Evolutionary conservation across 2,329 filamentous ascomycete species (phyloP).

Genomic region (Nectriaceae sp.): DNA sequence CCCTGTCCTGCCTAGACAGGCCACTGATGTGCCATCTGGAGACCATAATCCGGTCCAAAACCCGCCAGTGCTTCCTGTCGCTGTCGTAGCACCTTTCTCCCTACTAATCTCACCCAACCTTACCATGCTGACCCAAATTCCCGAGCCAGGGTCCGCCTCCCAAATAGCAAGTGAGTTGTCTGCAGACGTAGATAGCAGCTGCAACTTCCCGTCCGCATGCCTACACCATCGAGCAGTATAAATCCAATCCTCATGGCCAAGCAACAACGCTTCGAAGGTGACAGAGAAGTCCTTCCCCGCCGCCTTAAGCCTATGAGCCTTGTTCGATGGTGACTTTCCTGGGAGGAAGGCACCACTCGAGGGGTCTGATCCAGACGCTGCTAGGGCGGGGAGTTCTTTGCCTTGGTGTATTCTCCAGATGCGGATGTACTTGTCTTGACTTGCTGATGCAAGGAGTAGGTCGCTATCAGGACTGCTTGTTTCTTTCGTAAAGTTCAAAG

Average conservation of each 20-base stretch:
- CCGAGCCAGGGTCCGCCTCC: constrained; percentile 80
- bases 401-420: constrained; percentile 85
- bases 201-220: constrained; percentile 54
- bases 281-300: constrained; percentile 69
- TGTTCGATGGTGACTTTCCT: constrained; percentile 81
- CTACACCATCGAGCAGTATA: constrained; percentile 81
- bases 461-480: constrained; percentile 58
- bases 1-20: constrained; percentile 85
- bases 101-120: constrained; percentile 91
- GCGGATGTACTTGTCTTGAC: constrained; percentile 95
- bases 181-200: constrained; percentile 85
- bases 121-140: constrained; percentile 86
- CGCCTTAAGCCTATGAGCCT: constrained; percentile 75
- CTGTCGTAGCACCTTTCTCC: constrained; percentile 94
- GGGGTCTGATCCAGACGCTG: constrained; percentile 56
- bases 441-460: constrained; percentile 84
- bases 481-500: constrained; percentile 75
- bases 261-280: constrained; percentile 89
- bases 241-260: constrained; percentile 98
- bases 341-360: constrained; percentile 59
- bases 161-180: constrained; percentile 95
- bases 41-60: constrained; percentile 98
- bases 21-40: constrained; percentile 71
- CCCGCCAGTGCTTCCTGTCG: constrained; percentile 91
- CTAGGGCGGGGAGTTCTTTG: constrained; percentile 60